Base-by-base conservation (phyloP, 129 eudicot species). In the Ambrosia artemisiifolia region DNA sequence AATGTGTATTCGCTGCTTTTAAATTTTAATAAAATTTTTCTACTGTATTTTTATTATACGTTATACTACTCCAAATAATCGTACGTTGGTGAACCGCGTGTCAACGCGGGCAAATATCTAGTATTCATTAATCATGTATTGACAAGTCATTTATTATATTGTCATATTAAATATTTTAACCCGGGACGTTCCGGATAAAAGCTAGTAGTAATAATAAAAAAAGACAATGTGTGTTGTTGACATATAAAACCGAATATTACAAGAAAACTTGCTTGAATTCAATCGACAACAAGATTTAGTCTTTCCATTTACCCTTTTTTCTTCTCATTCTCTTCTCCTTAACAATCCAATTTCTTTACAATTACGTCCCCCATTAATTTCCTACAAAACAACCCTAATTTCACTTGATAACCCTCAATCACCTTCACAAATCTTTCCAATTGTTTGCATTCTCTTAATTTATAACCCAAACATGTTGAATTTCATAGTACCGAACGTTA, bases 271-370 rank as follows among this genome's bases (percentile, higher is more conserved):
- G 71, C 32, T 63, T 74, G 42, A 48, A 48, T 62, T 73, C 70
- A 73, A 62, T 61, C 70, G 65, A 62, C 63, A 73, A 62, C 78
- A 73, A 74, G 78, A 63, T 74, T 74, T 74, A 71, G 78, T 74
- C 71, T 63, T 63, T 11, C 71, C 11, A 63, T 74, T 61, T 16
- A 35, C 71, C 78, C 18, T 36, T 63, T 72, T 73, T 48, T 74
- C 78, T 74, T 63, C 71, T 74, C 64, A 63, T 74, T 63, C 71
- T 74, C 64, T 34, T 63, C 69, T 62, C 47, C 78, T 74, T 1
- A 63, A 63, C 78, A 74, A 74, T 53, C 54, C 35, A 63, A 74
- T 74, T 17, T 63, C 71, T 63, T 63, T 35, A 6, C 49, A 49
- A 35, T 73, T 73, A 73, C 78, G 78, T 73, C 62, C 78, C 11